Base-by-base conservation (phyloP, 1,284 basidiomycete species). In the Microbotryomycetes sp. region DNA sequence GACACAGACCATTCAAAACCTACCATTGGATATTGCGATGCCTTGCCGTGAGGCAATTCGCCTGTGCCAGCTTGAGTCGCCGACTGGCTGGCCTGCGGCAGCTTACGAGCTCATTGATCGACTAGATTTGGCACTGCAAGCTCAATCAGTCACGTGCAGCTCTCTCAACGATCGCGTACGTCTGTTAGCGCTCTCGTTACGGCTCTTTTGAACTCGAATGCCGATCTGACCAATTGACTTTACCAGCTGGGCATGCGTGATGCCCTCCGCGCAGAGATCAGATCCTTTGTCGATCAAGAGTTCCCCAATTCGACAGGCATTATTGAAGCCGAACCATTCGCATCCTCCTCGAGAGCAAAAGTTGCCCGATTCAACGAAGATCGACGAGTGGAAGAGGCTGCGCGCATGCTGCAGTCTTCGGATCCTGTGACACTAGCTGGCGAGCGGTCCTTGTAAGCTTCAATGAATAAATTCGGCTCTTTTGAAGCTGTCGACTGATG, bases 11-110 rank as follows among this genome's bases (percentile, higher is more conserved):
- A 83, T 76, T 74, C 81, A 69, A 70, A 67, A 73, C 25, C 62
- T 81, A 3, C 84, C 89, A 1, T 75, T 89, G 6, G 88, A 88
- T 0, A 76, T 94, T 19, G 83, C 86, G 1, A 78, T 89, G 7
- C 92, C 92, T 0, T 77, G 97, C 4, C 79, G 85, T 57, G 93
- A 97, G 74, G 88, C 88, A 5, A 79, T 89, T 26, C 79, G 90
- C 57, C 85, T 86, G 12, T 89, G 87, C 69, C 91, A 93, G 71
- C 76, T 87, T 15, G 81, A 84, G 0, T 89, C 92, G 1, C 84
- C 86, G 0, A 79, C 80, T 6, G 81, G 85, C 60, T 92, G 88
- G 87, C 80, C 83, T 0, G 72, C 83, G 6, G 80, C 80, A 7
- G 84, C 86, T 48, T 96, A 91, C 73, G 78, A 81, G 15, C 80